phyloP scores from a whole-genome alignment of 345 rosid species.

The Brassica rapa region DNA sequence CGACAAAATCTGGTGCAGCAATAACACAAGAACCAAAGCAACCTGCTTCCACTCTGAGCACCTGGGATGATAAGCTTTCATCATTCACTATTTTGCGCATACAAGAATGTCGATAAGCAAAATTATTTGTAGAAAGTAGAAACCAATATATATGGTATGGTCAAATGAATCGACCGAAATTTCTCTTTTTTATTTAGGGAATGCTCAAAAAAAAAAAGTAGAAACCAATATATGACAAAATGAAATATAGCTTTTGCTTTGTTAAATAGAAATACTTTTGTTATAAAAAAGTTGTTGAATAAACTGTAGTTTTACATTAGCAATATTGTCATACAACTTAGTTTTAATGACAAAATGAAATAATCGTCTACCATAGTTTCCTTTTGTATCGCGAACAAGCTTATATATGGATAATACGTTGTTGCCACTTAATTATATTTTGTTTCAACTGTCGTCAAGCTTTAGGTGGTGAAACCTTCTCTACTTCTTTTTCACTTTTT shows the following conservation, averaged over 20 bases:
- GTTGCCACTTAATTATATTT: not conserved
- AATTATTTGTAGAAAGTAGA: not conserved
- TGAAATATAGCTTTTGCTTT: not conserved
- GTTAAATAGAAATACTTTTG: not conserved
- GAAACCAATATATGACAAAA: not conserved
- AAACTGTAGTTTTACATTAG: slow-evolving; percentile 6
- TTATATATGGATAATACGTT: not conserved
- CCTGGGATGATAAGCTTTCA: slow-evolving; percentile 21
- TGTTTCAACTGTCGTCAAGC: slow-evolving; percentile 14
- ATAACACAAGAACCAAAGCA: slow-evolving; percentile 11
- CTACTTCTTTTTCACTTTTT: slow-evolving; percentile 30
- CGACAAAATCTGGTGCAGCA: slow-evolving; percentile 25
- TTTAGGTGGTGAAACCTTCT: slow-evolving; percentile 40
- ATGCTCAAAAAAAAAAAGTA: too few relatives aligned
- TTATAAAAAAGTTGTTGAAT: not conserved
- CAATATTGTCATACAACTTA: not conserved
- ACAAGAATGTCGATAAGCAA: not conserved
- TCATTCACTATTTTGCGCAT: slow-evolving; percentile 8
- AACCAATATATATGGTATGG: not conserved
- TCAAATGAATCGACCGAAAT: too few relatives aligned
- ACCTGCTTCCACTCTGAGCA: slow-evolving; percentile 41
- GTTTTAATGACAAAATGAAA: not conserved
- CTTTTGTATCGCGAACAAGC: slow-evolving; percentile 10
- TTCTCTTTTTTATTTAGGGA: too few relatives aligned
- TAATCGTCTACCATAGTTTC: not conserved